phyloP scores from a whole-genome alignment of 192 early-diverging fungal genomes.

The Backusella parvicylindrica region DNA sequence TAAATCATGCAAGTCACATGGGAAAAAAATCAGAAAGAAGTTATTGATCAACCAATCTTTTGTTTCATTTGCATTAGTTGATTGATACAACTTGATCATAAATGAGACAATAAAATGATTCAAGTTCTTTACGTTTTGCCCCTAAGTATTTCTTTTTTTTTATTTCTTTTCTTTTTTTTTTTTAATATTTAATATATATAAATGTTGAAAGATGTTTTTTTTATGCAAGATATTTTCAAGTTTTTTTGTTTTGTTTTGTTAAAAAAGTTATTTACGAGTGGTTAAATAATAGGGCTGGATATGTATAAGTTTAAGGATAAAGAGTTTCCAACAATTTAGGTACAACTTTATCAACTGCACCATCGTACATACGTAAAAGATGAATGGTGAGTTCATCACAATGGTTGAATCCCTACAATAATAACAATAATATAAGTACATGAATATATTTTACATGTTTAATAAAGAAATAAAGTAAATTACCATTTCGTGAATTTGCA shows the following conservation, averaged over 20 bases:
- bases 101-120: no score
- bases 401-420: not conserved
- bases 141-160: no score
- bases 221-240: not conserved
- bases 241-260: not conserved
- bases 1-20: not conserved
- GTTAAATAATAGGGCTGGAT: no score
- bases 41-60: not conserved
- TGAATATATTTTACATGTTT: not conserved
- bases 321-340: not conserved
- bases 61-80: no score
- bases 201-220: not conserved
- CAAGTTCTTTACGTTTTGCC: no score
- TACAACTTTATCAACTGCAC: not conserved
- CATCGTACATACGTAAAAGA: not conserved
- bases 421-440: not conserved
- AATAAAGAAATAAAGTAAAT: not conserved
- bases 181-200: no score
- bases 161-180: no score
- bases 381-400: not conserved
- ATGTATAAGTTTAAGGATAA: not conserved
- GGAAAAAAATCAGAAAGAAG: not conserved
- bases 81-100: no score
- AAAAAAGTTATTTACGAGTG: not conserved
- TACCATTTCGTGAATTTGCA: slow-evolving; percentile 6